Evolutionary conservation across 306 rosid genomes (phyloP).

Genomic region (Canavalia gladiata): DNA sequence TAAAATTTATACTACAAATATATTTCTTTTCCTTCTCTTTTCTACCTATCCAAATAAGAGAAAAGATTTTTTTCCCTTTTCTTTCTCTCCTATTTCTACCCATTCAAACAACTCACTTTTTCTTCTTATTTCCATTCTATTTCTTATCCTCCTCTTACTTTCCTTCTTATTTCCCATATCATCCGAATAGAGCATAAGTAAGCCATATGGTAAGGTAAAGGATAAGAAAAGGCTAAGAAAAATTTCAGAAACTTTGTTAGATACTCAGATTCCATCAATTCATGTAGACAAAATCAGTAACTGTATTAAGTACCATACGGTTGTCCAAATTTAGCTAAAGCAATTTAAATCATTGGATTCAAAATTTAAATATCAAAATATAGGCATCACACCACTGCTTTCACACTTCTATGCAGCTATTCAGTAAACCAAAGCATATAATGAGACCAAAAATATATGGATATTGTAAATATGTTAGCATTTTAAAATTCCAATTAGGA

Average conservation of each 20-base stretch:
- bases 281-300: conserved; percentile 20
- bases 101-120: no score
- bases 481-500: conserved; percentile 28
- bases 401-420: conserved; percentile 2
- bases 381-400: conserved; percentile 3
- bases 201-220: conserved; percentile 16
- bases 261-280: conserved; percentile 25
- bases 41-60: no score
- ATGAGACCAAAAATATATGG: neutral
- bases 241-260: neutral
- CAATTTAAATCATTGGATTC: neutral
- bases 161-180: no score
- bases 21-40: no score
- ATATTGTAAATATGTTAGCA: conserved; percentile 12
- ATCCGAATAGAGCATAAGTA: neutral
- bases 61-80: no score
- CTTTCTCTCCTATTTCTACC: no score
- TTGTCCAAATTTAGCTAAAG: conserved; percentile 8
- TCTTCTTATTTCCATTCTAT: no score
- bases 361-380: conserved; percentile 25
- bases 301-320: neutral
- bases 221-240: conserved; percentile 27
- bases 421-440: conserved; percentile 5
- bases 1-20: no score
- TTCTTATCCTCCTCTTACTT: no score